phyloP scores from a whole-genome alignment of 164 flowering plant species.

The Vitis vinifera region DNA sequence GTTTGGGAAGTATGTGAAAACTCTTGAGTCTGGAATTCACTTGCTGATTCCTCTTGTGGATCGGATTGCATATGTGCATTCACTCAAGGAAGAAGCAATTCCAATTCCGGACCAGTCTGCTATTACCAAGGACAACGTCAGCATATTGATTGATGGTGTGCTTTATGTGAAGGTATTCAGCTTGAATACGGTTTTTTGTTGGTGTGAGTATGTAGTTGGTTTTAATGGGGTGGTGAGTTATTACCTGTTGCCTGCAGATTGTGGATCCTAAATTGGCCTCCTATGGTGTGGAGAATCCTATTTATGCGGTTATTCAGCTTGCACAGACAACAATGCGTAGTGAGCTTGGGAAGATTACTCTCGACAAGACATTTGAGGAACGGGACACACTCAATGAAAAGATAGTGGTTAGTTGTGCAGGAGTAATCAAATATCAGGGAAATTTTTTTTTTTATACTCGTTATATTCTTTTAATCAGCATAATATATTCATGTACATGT shows the following conservation, averaged over 20 bases:
- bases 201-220: background rate
- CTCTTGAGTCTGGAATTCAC: constrained; percentile 82
- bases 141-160: constrained; percentile 78
- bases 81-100: constrained; percentile 90
- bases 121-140: constrained; percentile 91
- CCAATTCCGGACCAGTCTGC: constrained; percentile 85
- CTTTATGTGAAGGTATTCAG: constrained; percentile 72
- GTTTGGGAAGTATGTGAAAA: constrained; percentile 81
- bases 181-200: background rate
- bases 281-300: constrained; percentile 89
- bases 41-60: constrained; percentile 80
- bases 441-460: background rate
- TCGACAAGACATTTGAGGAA: constrained; percentile 93
- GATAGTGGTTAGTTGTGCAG: constrained; percentile 61
- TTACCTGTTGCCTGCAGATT: constrained; percentile 45
- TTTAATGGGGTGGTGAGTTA: background rate
- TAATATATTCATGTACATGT: too few relatives aligned
- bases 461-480: background rate
- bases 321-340: constrained; percentile 97
- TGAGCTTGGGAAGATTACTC: constrained; percentile 89
- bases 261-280: constrained; percentile 82
- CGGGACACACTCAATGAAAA: constrained; percentile 82
- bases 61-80: constrained; percentile 83
- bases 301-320: constrained; percentile 83
- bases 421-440: too few relatives aligned